These are phyloP conservation scores for Septoria linicola DNA, from an alignment of 2,329 filamentous ascomycete genomes.

Conservation along the genomic window DNA sequence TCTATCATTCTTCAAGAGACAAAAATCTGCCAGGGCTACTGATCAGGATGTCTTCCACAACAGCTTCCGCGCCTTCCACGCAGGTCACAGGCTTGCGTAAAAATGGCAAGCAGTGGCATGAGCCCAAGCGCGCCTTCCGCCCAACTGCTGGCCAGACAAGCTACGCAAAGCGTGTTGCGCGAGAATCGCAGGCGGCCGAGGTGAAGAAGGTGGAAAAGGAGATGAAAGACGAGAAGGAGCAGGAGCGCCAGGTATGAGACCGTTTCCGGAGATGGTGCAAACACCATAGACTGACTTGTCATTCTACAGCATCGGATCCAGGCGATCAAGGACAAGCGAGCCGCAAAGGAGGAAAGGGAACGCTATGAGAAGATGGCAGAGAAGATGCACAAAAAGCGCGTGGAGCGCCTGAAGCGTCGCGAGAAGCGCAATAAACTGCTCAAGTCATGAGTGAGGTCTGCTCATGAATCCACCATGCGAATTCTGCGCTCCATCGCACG, in stretches of 20 bases:
- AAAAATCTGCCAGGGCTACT: constrained; percentile 14
- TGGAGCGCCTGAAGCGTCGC: constrained; percentile 88
- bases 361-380: constrained; percentile 90
- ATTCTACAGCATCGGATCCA: constrained; percentile 66
- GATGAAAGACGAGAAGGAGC: constrained; percentile 92
- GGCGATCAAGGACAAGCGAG: constrained; percentile 78
- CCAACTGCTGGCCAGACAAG: constrained; percentile 74
- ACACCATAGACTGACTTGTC: constrained; percentile 20
- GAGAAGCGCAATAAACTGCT: constrained; percentile 92
- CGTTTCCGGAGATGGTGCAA: too few relatives aligned
- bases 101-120: constrained; percentile 97
- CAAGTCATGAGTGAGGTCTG: constrained; percentile 43
- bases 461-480: neutral
- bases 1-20: too few relatives aligned
- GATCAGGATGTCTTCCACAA: constrained; percentile 32
- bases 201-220: constrained; percentile 92
- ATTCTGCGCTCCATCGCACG: too few relatives aligned
- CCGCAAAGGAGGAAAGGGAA: constrained; percentile 88
- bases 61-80: constrained; percentile 8
- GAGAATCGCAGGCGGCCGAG: constrained; percentile 67
- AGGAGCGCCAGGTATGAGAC: constrained; percentile 70
- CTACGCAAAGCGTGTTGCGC: constrained; percentile 72
- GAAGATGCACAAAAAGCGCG: constrained; percentile 95
- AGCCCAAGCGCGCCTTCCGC: constrained; percentile 78
- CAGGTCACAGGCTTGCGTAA: constrained; percentile 65